phyloP scores from a whole-genome alignment of 2,329 filamentous ascomycete genomes.

The Emmonsiellopsis sp. region DNA sequence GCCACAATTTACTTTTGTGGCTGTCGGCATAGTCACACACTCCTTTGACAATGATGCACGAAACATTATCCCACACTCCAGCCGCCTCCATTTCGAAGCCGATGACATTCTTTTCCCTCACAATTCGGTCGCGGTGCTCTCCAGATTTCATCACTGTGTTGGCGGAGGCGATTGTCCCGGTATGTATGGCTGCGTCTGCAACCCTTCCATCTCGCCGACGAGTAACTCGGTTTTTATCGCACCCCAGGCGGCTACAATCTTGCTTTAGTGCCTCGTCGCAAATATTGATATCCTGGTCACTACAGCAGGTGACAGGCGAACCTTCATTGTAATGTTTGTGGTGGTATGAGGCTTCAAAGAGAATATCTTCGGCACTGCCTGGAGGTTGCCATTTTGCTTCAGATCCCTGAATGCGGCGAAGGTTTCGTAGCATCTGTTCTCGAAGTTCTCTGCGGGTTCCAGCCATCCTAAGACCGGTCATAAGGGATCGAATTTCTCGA shows the following conservation, averaged over 20 bases:
- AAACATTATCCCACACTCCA: too few relatives aligned
- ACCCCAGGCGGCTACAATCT: neutral
- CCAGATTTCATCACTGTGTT: too few relatives aligned
- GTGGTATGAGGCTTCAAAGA: neutral
- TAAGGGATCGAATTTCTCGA: constrained; percentile 14
- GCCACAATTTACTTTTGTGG: neutral
- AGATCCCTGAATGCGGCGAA: neutral
- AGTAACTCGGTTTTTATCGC: neutral
- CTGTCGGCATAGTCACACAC: neutral
- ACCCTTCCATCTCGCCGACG: neutral
- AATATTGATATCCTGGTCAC: neutral
- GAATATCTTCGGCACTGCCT: neutral
- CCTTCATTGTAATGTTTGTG: neutral
- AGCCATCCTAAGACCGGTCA: constrained; percentile 1
- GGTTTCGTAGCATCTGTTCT: neutral
- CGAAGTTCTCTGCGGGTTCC: neutral
- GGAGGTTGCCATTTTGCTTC: neutral
- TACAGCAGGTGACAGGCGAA: neutral
- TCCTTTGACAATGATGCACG: too few relatives aligned
- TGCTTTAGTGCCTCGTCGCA: neutral
- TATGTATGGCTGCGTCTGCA: too few relatives aligned
- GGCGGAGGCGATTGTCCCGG: too few relatives aligned
- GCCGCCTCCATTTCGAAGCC: too few relatives aligned
- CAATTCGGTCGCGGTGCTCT: too few relatives aligned
- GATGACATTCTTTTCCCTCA: too few relatives aligned